Evolutionary conservation across 768 basidiomycete genomes (phyloP).

Genomic region (Mycena metata): DNA sequence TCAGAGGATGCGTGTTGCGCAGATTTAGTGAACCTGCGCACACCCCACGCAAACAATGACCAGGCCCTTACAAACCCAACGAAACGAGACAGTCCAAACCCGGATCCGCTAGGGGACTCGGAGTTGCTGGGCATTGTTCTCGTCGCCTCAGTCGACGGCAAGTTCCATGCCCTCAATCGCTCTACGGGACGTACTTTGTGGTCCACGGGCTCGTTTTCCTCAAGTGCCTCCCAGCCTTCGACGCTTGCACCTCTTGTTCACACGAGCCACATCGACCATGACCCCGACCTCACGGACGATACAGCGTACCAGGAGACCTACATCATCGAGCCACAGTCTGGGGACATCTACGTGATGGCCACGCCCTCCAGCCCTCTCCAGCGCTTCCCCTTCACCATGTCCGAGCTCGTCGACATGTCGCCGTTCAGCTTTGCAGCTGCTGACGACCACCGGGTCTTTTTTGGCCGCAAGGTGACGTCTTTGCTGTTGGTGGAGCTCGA

Average conservation of each 20-base stretch:
- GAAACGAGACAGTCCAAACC: constrained; percentile 30
- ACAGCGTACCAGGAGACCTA: constrained; percentile 79
- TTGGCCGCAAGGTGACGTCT: constrained; percentile 92
- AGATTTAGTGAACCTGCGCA: constrained; percentile 48
- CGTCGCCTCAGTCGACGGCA: constrained; percentile 94
- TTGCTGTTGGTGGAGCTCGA: constrained; percentile 80
- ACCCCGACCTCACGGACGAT: constrained; percentile 70
- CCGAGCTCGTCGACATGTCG: constrained; percentile 93
- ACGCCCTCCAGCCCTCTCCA: constrained; percentile 79
- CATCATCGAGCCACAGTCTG: constrained; percentile 95
- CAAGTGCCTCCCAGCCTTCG: constrained; percentile 58
- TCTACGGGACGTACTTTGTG: constrained; percentile 86
- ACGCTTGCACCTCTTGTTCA: constrained; percentile 81
- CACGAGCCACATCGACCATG: constrained; percentile 71
- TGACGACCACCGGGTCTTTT: constrained; percentile 80
- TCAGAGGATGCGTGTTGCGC: constrained; percentile 45
- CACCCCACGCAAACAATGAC: constrained; percentile 38
- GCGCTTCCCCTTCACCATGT: constrained; percentile 91
- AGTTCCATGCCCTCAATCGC: constrained; percentile 93
- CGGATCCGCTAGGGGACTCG: constrained; percentile 57
- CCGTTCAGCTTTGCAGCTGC: constrained; percentile 80
- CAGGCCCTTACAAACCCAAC: constrained; percentile 47
- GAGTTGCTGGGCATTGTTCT: constrained; percentile 87
- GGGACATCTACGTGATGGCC: constrained; percentile 90
- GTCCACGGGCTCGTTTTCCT: constrained; percentile 82